phyloP scores from a whole-genome alignment of 352 stramenopile species.

The Pythium oligandrum region DNA sequence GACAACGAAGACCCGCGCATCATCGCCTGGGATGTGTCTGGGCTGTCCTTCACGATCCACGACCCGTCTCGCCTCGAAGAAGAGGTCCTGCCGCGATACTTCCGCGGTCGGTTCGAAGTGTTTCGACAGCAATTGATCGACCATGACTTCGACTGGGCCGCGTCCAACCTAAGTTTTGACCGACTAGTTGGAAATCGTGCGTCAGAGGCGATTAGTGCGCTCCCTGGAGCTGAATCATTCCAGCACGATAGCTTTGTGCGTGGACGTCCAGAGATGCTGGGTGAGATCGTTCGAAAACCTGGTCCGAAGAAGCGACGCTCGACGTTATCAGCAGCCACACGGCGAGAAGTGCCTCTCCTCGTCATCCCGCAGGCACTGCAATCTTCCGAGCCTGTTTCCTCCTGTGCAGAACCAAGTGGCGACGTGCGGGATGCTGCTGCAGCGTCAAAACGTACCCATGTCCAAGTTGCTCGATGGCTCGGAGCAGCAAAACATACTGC shows the following conservation, averaged over 20 bases:
- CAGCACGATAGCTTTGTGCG: neutral
- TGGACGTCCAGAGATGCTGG: neutral
- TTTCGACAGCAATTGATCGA: slow-evolving; percentile 70
- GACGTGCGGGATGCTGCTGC: no score
- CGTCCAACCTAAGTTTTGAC: neutral
- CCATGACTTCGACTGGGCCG: slow-evolving; percentile 43
- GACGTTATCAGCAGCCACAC: no score
- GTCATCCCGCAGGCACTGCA: no score
- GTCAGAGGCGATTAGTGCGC: slow-evolving; percentile 11
- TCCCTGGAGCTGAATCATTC: slow-evolving; percentile 5
- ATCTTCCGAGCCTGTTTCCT: no score
- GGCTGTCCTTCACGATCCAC: slow-evolving; percentile 46
- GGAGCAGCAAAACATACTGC: no score
- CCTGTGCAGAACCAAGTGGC: no score
- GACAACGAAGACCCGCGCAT: slow-evolving; percentile 46
- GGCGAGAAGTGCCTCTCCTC: no score
- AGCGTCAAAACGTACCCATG: no score
- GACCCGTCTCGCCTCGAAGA: slow-evolving; percentile 43
- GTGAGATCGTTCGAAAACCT: neutral
- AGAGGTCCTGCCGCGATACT: slow-evolving; percentile 58
- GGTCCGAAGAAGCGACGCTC: no score
- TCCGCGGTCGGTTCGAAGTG: slow-evolving; percentile 48
- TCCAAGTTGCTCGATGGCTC: no score
- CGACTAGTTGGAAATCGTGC: neutral
- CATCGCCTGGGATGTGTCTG: slow-evolving; percentile 54